Conservation (phyloP, 225 moss, liverwort and hornwort species). For the Polytrichum formosum region DNA sequence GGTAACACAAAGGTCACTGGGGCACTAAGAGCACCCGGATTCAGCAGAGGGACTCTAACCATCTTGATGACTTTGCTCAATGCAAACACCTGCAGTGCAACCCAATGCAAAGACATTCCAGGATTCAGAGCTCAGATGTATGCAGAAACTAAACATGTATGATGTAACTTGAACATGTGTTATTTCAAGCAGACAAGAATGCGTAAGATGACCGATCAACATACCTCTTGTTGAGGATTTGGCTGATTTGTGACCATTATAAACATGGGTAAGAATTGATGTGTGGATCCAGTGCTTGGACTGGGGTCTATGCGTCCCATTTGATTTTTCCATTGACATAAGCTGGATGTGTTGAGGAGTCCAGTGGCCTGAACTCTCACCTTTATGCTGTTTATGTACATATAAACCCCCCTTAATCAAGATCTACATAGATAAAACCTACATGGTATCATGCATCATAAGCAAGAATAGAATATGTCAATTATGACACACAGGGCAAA, state of each 20-base stretch:
- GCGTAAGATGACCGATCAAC: not conserved
- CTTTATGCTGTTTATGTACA: slow-evolving; percentile 50
- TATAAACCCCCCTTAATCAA: not conserved
- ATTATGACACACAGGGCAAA: not conserved
- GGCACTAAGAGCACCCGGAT: slow-evolving; percentile 41
- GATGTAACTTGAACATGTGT: not conserved
- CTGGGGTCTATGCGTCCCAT: slow-evolving; percentile 52
- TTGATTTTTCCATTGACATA: slow-evolving; percentile 50
- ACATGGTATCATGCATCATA: not conserved
- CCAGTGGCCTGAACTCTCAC: slow-evolving; percentile 69
- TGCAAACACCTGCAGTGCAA: slow-evolving; percentile 47
- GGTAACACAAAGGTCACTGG: slow-evolving; percentile 73
- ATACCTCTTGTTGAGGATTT: slow-evolving; percentile 68
- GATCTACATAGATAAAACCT: not conserved
- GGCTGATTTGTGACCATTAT: slow-evolving; percentile 89
- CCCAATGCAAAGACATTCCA: slow-evolving; percentile 10
- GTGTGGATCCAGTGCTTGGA: slow-evolving; percentile 39
- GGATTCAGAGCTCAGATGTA: not conserved
- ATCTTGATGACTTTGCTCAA: slow-evolving; percentile 60
- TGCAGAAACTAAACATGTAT: not conserved
- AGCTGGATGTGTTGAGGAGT: slow-evolving; percentile 32
- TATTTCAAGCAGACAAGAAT: not conserved
- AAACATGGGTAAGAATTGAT: slow-evolving; percentile 62
- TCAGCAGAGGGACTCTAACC: slow-evolving; percentile 47
- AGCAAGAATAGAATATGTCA: not conserved